These are phyloP conservation scores for Leucocoprinus birnbaumii DNA, from an alignment of 768 basidiomycete genomes.

Conservation along the genomic window DNA sequence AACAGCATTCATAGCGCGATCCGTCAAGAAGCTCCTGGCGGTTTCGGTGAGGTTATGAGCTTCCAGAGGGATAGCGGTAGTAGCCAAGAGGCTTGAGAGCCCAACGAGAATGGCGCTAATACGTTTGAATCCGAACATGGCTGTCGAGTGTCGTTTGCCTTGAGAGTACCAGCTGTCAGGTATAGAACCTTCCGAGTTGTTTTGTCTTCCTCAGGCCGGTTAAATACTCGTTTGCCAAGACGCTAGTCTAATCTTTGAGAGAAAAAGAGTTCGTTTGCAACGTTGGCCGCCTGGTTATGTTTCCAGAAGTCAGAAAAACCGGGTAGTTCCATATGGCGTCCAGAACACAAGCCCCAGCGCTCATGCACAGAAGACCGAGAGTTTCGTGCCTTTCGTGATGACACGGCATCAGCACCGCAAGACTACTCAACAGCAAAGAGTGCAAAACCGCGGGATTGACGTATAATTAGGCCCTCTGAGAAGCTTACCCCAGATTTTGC, in stretches of 20 bases:
- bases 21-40: constrained; percentile 10
- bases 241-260: background rate
- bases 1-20: constrained; percentile 12
- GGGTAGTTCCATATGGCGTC: background rate
- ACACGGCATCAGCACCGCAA: background rate
- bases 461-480: background rate
- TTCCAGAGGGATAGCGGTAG: constrained; percentile 7
- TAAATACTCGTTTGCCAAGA: background rate
- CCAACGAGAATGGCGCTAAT: constrained; percentile 3
- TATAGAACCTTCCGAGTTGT: background rate
- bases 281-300: background rate
- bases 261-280: background rate
- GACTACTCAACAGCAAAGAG: background rate
- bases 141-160: background rate
- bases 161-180: background rate
- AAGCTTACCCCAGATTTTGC: too few relatives aligned
- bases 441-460: background rate
- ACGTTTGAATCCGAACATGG: constrained; percentile 7
- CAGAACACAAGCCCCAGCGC: background rate
- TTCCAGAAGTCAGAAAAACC: background rate
- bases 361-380: background rate
- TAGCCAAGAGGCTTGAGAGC: background rate
- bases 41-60: constrained; percentile 12
- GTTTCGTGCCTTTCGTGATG: background rate
- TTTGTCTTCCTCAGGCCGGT: background rate